Percentiles rank a stretch among this genome's conserved stretches.
Conservation (phyloP, 208 protist species). For the Trypanosoma conorhini region DNA sequence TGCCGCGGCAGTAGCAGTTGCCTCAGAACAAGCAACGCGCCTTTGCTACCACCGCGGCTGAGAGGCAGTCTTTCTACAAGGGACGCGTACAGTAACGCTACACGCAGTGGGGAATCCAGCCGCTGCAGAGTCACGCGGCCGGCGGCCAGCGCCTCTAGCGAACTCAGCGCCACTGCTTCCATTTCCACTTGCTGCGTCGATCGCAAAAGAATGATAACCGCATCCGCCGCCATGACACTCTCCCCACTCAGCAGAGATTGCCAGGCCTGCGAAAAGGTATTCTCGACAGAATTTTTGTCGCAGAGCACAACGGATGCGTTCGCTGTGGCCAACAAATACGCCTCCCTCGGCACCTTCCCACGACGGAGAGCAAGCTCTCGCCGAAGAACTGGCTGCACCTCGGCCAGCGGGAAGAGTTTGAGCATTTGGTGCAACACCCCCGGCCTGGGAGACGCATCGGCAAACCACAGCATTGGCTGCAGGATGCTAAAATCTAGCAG, state of each 20-base stretch:
- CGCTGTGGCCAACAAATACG: background rate
- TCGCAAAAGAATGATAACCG: constrained; percentile 23
- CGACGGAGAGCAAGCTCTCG: background rate
- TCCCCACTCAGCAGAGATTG: background rate
- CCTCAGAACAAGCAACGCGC: constrained; percentile 4
- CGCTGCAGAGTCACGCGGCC: background rate
- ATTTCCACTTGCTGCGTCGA: background rate
- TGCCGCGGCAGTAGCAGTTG: background rate
- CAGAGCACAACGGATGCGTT: constrained; percentile 11
- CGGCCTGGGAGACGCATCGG: constrained; percentile 12
- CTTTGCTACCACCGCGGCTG: background rate
- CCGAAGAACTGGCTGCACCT: background rate
- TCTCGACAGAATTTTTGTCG: background rate
- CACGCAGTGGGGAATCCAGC: background rate
- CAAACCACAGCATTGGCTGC: constrained; percentile 13
- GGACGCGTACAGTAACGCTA: constrained; percentile 20
- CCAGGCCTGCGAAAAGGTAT: constrained; percentile 5
- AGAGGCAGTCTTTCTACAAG: constrained; percentile 13
- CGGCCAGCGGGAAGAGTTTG: constrained; percentile 2
- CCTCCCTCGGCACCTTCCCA: background rate
- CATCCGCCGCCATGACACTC: constrained; percentile 5
- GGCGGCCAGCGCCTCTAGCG: background rate
- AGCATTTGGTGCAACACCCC: constrained; percentile 18
- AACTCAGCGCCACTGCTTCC: background rate
- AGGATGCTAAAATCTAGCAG: background rate